phyloP scores from a whole-genome alignment of 495 filamentous ascomycete genomes.

The Rostrohypoxylon terebratum region DNA sequence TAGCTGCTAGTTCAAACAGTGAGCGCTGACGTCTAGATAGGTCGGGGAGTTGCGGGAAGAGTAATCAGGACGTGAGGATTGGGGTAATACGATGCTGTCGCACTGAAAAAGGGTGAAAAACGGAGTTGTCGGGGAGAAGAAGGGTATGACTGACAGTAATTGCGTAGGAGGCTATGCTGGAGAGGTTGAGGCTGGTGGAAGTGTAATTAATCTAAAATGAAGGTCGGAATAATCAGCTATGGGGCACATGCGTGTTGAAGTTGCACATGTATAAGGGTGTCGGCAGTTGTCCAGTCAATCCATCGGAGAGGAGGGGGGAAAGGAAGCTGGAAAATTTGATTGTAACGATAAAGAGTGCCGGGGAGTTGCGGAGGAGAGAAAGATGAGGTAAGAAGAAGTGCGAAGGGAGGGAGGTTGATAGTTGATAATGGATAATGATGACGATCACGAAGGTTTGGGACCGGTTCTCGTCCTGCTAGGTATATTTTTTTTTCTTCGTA shows the following conservation, averaged over 20 bases:
- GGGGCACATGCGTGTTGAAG: slow-evolving; percentile 34
- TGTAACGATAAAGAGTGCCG: slow-evolving; percentile 21
- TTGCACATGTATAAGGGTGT: slow-evolving; percentile 40
- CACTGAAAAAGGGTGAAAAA: slow-evolving; percentile 14
- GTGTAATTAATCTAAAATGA: slow-evolving; percentile 42
- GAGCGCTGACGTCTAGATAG: slow-evolving; percentile 24
- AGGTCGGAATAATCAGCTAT: slow-evolving; percentile 45
- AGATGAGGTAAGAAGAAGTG: slow-evolving; percentile 43
- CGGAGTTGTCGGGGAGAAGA: slow-evolving; percentile 32
- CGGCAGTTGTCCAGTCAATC: slow-evolving; percentile 40
- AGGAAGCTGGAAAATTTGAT: slow-evolving; percentile 33
- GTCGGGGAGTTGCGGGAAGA: slow-evolving; percentile 17
- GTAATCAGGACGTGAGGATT: slow-evolving; percentile 18
- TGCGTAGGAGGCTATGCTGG: slow-evolving; percentile 45
- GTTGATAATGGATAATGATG: slow-evolving; percentile 31
- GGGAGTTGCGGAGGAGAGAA: slow-evolving; percentile 35
- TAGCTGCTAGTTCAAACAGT: slow-evolving; percentile 35
- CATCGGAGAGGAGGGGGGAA: slow-evolving; percentile 12
- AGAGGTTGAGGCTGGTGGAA: slow-evolving; percentile 40
- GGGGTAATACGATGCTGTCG: slow-evolving; percentile 31
- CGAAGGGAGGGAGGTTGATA: slow-evolving; percentile 33
- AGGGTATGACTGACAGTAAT: slow-evolving; percentile 28
- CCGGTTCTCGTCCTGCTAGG: slow-evolving; percentile 28
- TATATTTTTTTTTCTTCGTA: slow-evolving; percentile 18
- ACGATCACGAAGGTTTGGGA: slow-evolving; percentile 41